phyloP scores from a whole-genome alignment of 2,329 filamentous ascomycete genomes.

The Verticillium klebahnii region DNA sequence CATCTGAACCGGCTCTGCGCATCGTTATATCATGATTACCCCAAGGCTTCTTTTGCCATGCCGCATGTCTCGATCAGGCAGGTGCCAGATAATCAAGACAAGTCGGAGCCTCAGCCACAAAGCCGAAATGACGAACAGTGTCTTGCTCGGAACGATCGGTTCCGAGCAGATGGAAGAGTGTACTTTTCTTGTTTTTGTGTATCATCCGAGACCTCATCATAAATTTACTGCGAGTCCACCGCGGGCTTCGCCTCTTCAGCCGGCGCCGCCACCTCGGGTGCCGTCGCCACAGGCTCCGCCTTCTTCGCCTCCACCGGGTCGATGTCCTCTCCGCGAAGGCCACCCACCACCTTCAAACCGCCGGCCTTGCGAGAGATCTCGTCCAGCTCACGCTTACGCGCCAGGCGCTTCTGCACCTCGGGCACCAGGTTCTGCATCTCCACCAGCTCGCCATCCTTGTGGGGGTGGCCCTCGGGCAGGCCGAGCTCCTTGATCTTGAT shows the following conservation, averaged over 20 bases:
- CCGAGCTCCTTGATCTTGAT: constrained; percentile 80
- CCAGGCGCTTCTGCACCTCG: constrained; percentile 52
- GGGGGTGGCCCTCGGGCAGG: constrained; percentile 73
- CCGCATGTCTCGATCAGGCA: no score
- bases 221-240: neutral
- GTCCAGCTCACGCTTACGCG: constrained; percentile 38
- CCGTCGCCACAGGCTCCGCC: constrained; percentile 9
- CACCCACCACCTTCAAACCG: constrained; percentile 41
- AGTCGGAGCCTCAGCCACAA: no score
- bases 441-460: constrained; percentile 83
- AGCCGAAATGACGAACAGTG: neutral
- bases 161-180: neutral
- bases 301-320: constrained; percentile 17
- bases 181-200: neutral
- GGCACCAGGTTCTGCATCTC: constrained; percentile 56
- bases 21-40: neutral
- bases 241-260: constrained; percentile 12
- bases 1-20: neutral
- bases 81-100: no score
- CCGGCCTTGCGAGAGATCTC: constrained; percentile 36
- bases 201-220: neutral
- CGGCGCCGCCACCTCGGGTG: constrained; percentile 3
- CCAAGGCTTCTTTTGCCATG: neutral
- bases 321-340: constrained; percentile 37
- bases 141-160: neutral